Percentiles rank a stretch among this genome's conserved stretches.
Evolutionary conservation across 2,329 filamentous ascomycete species (phyloP).

Genomic region (Setomelanomma holmii): DNA sequence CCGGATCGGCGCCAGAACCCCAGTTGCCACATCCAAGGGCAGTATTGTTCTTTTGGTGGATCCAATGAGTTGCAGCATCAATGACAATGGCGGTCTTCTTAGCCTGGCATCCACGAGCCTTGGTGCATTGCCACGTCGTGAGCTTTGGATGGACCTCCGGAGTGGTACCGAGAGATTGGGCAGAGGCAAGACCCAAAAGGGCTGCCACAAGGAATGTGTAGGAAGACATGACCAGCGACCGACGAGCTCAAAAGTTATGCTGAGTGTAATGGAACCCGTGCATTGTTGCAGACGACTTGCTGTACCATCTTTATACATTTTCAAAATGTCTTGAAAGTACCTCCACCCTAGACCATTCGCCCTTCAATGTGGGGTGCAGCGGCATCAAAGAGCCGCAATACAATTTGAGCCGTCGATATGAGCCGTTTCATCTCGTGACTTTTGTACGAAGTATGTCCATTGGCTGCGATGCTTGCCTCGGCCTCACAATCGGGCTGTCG

Average conservation of each 20-base stretch:
- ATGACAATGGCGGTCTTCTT: conserved; percentile 59
- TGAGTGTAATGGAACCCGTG: neutral
- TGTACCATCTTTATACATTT: conserved; percentile 12
- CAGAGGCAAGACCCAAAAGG: conserved; percentile 35
- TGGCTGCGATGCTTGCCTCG: conserved; percentile 7
- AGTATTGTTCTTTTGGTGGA: conserved; percentile 50
- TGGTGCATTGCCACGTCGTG: conserved; percentile 62
- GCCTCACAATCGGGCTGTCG: conserved; percentile 8
- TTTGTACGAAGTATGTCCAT: neutral
- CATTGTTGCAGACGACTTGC: neutral
- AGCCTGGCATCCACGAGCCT: conserved; percentile 56
- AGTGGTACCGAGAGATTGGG: conserved; percentile 40
- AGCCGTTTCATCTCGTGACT: neutral
- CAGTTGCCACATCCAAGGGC: conserved; percentile 43
- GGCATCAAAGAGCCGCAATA: neutral
- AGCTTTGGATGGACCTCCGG: conserved; percentile 60
- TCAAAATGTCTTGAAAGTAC: neutral
- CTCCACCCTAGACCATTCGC: too few relatives aligned
- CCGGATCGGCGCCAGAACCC: conserved; percentile 46
- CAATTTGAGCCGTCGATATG: neutral
- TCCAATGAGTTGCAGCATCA: conserved; percentile 56
- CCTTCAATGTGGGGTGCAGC: neutral
- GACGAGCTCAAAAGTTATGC: neutral
- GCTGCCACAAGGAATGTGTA: conserved; percentile 33
- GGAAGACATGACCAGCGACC: conserved; percentile 26